Conservation (phyloP, 176 grass and related monocot species). For the Carex parvula region DNA sequence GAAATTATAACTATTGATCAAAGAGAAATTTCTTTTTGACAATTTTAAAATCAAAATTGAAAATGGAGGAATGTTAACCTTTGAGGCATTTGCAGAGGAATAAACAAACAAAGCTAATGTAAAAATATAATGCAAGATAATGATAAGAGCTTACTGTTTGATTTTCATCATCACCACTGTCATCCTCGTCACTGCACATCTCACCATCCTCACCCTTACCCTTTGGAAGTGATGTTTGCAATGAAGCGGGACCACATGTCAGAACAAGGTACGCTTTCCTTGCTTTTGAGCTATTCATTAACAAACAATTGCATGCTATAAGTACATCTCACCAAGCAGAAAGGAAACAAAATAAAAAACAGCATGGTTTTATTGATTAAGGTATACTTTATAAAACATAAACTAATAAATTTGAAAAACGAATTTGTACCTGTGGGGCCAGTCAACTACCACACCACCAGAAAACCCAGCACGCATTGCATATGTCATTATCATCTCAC, state of each 20-base stretch:
- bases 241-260: constrained; percentile 70
- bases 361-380: background rate
- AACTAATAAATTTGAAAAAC: background rate
- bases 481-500: constrained; percentile 87
- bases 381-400: background rate
- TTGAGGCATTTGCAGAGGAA: background rate
- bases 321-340: background rate
- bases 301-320: constrained; percentile 16
- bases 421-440: constrained; percentile 70
- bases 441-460: constrained; percentile 85
- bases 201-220: constrained; percentile 76
- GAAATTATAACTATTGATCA: background rate
- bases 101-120: background rate
- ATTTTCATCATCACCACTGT: constrained; percentile 38
- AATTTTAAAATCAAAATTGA: background rate
- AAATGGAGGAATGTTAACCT: background rate
- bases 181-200: constrained; percentile 73
- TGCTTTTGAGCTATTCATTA: constrained; percentile 76
- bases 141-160: constrained; percentile 47
- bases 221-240: constrained; percentile 62
- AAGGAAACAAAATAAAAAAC: background rate
- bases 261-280: constrained; percentile 96
- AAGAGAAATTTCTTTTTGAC: background rate
- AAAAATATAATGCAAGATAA: background rate
- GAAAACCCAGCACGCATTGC: constrained; percentile 97